Base-by-base conservation (phyloP, 108 stramenopile genomes). In the Licmophora abbreviata region DNA sequence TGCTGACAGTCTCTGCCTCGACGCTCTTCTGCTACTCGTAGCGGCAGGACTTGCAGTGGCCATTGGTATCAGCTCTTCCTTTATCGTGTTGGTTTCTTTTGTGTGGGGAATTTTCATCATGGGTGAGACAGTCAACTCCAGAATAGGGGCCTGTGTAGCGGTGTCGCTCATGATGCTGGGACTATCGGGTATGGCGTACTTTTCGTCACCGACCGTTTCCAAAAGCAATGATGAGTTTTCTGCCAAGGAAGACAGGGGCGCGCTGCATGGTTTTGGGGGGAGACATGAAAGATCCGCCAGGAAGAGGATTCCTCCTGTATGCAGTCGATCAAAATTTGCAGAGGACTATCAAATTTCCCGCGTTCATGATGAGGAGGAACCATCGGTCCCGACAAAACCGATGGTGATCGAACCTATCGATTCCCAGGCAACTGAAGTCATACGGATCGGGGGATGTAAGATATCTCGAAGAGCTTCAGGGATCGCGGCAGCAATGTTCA, bases 31-130 rank as follows among this genome's bases (percentile, higher is more conserved):
- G n/a, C n/a, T n/a, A n/a, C n/a, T n/a, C n/a, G n/a, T n/a, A 17
- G 68, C 50, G 61, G 81, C 81, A 23, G 88, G 88, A 0, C 35
- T 89, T 9, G 83, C 88, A 17, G 57, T 85, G 17, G 69, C 74
- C 11, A 68, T 78, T 17, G 88, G 80, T 0, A 84, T 76, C 9
- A 85, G 81, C 76, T 73, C 77, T 5, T 69, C 65, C 8, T 57
- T 80, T 28, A 78, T 78, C 53, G 75, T 89, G n/a, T 43, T 83
- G 28, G 63, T 75, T 40, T 74, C 73, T 29, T 88, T 88, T 46
- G 34, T 62, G 24, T 71, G 69, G 67, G 78, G 78, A 0, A 77
- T 84, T 29, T 24, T 81, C 12, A 48, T 88, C 21, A 84, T 88
- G 47, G 51, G 65, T 33, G 87, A 88, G 40, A 53, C 62, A 9